phyloP scores from a whole-genome alignment of 2,329 filamentous ascomycete species.

The Apiospora malaysiana region DNA sequence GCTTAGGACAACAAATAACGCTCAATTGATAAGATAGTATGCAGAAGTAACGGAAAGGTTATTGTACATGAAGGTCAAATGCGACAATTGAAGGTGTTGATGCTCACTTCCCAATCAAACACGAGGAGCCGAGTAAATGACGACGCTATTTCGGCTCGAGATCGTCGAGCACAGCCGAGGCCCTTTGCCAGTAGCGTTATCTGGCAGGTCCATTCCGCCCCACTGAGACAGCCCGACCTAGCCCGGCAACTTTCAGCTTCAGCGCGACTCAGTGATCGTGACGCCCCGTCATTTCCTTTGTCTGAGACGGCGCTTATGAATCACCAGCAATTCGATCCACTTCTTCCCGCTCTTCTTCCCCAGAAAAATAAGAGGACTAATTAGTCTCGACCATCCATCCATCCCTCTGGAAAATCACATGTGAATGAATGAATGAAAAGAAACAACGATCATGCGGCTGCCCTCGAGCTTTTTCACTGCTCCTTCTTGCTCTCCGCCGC shows the following conservation, averaged over 20 bases:
- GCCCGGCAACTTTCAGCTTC: not conserved
- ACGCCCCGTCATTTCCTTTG: constrained; percentile 11
- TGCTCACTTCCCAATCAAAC: not conserved
- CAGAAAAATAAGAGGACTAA: not conserved
- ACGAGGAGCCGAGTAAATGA: not conserved
- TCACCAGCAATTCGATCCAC: not conserved
- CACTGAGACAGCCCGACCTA: not conserved
- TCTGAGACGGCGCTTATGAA: not conserved
- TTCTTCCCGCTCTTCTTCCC: not conserved
- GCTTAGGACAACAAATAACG: not conserved
- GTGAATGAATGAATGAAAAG: not conserved
- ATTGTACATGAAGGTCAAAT: not conserved
- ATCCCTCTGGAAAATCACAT: not conserved
- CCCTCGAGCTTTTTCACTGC: not conserved
- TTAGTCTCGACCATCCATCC: not conserved
- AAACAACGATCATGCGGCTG: not conserved
- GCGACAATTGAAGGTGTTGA: not conserved
- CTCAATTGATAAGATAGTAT: constrained; percentile 2
- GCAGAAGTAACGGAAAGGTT: not conserved
- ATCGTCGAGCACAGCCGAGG: not conserved
- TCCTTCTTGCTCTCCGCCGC: not conserved
- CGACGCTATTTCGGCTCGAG: constrained; percentile 6
- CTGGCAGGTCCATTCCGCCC: not conserved
- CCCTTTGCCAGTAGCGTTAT: not conserved
- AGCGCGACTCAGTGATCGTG: constrained; percentile 9